These are phyloP conservation scores for Tylopilus orsonianus DNA, from an alignment of 1,284 basidiomycete genomes.

Conservation along the genomic window DNA sequence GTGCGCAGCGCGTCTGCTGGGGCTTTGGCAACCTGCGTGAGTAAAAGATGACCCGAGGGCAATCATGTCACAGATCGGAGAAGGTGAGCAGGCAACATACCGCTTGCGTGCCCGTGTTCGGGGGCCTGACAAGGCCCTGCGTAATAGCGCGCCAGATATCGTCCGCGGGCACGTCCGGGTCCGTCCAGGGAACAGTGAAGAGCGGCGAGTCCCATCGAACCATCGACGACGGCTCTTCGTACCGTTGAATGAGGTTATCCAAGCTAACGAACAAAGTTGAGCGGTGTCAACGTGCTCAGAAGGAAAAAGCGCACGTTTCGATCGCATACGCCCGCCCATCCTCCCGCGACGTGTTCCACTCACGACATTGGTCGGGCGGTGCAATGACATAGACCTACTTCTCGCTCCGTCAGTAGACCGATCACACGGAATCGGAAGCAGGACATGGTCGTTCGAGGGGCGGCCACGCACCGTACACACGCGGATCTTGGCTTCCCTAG, in stretches of 20 bases:
- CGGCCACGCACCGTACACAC: constrained; percentile 77
- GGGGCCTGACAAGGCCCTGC: constrained; percentile 78
- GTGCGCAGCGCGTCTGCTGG: constrained; percentile 80
- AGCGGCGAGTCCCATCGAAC: constrained; percentile 97
- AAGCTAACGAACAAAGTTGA: constrained; percentile 49
- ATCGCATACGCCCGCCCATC: constrained; percentile 58
- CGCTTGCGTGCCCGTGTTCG: constrained; percentile 82
- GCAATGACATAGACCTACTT: constrained; percentile 76
- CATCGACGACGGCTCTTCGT: constrained; percentile 96
- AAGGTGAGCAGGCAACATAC: constrained; percentile 40
- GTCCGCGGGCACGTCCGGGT: constrained; percentile 65
- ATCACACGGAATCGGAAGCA: too few species aligned
- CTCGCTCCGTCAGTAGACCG: constrained; percentile 8
- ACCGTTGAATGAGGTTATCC: constrained; percentile 86
- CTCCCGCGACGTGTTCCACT: constrained; percentile 68
- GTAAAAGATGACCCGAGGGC: too few species aligned
- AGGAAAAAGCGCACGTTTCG: constrained; percentile 59
- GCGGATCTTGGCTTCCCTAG: constrained; percentile 82
- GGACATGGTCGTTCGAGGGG: background rate
- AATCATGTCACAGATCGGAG: too few species aligned
- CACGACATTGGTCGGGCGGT: constrained; percentile 72
- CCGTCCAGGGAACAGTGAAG: constrained; percentile 80
- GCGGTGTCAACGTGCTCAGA: constrained; percentile 11
- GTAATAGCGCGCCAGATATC: constrained; percentile 84
- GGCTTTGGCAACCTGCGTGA: constrained; percentile 74